Conservation (phyloP, 2,329 filamentous ascomycete genomes). For the Emmonsia crescens region DNA sequence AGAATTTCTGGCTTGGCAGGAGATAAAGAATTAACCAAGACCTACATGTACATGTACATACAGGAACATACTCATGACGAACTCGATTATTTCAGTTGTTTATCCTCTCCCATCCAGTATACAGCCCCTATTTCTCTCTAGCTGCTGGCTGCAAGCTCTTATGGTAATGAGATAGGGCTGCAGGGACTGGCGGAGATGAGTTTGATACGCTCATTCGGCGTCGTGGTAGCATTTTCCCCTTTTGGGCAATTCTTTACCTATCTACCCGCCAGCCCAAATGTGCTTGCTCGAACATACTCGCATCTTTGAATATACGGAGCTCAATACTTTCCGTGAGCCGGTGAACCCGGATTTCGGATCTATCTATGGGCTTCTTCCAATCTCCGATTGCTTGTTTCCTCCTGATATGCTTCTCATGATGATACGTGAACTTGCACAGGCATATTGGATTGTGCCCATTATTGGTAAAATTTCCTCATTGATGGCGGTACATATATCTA, state of each 20-base stretch:
- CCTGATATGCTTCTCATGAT: too few relatives aligned
- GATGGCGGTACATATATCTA: background rate
- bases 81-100: background rate
- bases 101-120: background rate
- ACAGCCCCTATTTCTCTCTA: background rate
- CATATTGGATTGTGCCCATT: background rate
- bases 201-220: too few relatives aligned
- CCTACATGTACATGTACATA: too few relatives aligned
- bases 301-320: background rate
- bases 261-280: background rate
- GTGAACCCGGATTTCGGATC: background rate
- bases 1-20: background rate
- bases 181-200: background rate
- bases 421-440: background rate
- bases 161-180: background rate
- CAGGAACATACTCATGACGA: background rate
- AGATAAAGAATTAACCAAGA: background rate
- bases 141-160: background rate
- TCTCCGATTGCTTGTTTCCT: too few relatives aligned
- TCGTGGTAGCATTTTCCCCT: too few relatives aligned
- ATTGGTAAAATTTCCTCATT: background rate
- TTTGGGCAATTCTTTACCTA: background rate
- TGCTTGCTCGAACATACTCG: background rate
- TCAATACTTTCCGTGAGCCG: background rate
- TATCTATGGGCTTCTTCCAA: too few relatives aligned